Evolutionary conservation across 208 protist genomes (phyloP), one percentile per base, ranked within the genome.

Genomic region (Acanthamoeba triangularis): DNA sequence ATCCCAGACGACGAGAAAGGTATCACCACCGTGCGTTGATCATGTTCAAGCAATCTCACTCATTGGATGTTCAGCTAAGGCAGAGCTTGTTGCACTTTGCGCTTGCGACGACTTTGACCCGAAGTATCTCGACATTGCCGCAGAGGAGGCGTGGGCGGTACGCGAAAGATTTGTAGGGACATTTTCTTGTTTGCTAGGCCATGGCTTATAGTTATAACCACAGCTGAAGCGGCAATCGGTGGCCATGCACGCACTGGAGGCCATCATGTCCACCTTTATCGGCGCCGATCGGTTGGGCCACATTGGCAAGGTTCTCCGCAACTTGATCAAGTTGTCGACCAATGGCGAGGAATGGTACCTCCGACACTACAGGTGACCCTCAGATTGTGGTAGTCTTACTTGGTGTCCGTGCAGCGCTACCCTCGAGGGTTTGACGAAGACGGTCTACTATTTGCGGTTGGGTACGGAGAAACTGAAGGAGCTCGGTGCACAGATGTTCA

Each of bases 391-490:
- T 56, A 41, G 10, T 0, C 84, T 91, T 18, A 37, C 59, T 59
- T 4, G 47, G n/a, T n/a, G 10, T 88, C 11, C 18, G 25, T n/a
- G 14, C 25, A 69, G 59, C 23, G 72, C 65, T 37, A 44, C 56
- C 10, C 6, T 28, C 16, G 49, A 63, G 16, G 84, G n/a, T 16
- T n/a, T 91, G 7, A 11, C 23, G 23, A 91, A 30, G 18, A 47
- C 59, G 13, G 49, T 28, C 7, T 69, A 11, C 23, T 91, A 91
- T 47, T n/a, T 91, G 18, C n/a, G 35, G 3, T n/a, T 91, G 16
- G 84, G 84, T 13, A 69, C 84, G 5, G 84, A 91, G 30, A 91
- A 91, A 52, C 49, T 91, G 56, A 91, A 91, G 28, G 84, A 91
- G 33, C 59, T 72, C 11, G 84, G 84, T 1, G 18, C 16, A 23